Evolutionary conservation across 2,329 filamentous ascomycete genomes (phyloP), one percentile per base, ranked within the genome.

Genomic region (Verruconis gallopava): DNA sequence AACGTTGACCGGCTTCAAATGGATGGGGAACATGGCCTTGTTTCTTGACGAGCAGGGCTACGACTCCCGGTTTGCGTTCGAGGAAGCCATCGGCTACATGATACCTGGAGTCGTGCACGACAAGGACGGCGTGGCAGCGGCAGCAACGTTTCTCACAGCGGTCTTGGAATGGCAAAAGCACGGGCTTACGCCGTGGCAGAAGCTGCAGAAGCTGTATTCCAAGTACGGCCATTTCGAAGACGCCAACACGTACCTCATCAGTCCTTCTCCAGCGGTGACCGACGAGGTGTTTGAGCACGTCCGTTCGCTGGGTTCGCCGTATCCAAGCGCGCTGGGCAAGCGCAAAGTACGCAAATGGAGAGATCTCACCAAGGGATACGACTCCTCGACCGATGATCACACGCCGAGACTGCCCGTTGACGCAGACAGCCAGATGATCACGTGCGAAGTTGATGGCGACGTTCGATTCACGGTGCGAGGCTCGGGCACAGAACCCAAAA

Each of bases 71-170:
- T 79, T 71, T 50, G 75, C 74, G 1, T 80, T 74, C 48, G 76
- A 80, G 55, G 76, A 80, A 57, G 76, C 76, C 5, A 67, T 80
- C 17, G 76, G 76, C 1, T 80, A 77, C 55, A 79, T 79, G 76
- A 75, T 79, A 42, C 66, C 75, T 0, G 58, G 65, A 5, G 69
- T 78, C 1, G 74, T 74, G 30, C 70, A 73, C 49, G 76, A 80
- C 56, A 80, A 80, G 51, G 76, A 80, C 53, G 75, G 74, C 3
- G 69, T 80, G 43, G 67, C 72, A 4, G 74, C 75, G 2, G 72
- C 75, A 3, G 65, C 69, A 9, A 62, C 77, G 13, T 79, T 79
- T 53, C 57, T 79, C 4, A 66, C 66, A 11, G 73, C 72, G 1
- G 64, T 67, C 44, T 64, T 66, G 14, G 57, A 65, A 43, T 78